Base-by-base conservation (phyloP, 257 asterid species). In the Cynanchum wilfordii region DNA sequence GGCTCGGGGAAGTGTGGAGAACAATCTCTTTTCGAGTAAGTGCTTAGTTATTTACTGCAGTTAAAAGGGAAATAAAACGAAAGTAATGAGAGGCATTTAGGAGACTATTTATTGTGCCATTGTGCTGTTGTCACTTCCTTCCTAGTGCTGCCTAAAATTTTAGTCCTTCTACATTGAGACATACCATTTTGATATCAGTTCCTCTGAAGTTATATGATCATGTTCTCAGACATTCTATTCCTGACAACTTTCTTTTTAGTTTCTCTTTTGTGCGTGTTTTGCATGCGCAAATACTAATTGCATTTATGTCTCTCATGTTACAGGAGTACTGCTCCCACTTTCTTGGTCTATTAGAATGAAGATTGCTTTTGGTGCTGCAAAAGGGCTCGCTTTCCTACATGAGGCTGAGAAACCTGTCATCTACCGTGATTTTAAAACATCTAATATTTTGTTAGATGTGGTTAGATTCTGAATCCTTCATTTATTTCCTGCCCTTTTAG, bases 391-490 rank as follows among this genome's bases (percentile, higher is more conserved):
- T 25, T 92, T 90, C 76, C 86, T 92, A 67, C 98, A 92, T 56
- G 98, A 90, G 60, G 96, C 98, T 10, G 90, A 92, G 82, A 90
- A 90, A 38, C 98, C 96, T 7, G 97, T 92, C 76, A 92, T 92
- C 79, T 92, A 92, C 67, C 94, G 98, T 2, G 98, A 92, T 79
- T 92, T 90, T 68, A 92, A 92, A 84, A 90, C 98, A 62, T 92
- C 98, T 22, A 92, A 92, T 80, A 92, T 92, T 75, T 85, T 90
- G 68, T 71, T 92, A 70, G 98, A 92, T 70, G 72, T 75, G 89
- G 98, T 89, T 50, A 75, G 84, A 72, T 22, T 20, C 58, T 10
- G 10, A 45, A 73, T 71, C 66, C 38, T 17, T 22, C 42, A 25
- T 60, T 60, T 38, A 11, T 15, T 38, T 24, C 62, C 13, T 4